These are phyloP conservation scores for Scheffersomyces stambukii DNA, from an alignment of 1,139 yeast genomes.

Conservation along the genomic window DNA sequence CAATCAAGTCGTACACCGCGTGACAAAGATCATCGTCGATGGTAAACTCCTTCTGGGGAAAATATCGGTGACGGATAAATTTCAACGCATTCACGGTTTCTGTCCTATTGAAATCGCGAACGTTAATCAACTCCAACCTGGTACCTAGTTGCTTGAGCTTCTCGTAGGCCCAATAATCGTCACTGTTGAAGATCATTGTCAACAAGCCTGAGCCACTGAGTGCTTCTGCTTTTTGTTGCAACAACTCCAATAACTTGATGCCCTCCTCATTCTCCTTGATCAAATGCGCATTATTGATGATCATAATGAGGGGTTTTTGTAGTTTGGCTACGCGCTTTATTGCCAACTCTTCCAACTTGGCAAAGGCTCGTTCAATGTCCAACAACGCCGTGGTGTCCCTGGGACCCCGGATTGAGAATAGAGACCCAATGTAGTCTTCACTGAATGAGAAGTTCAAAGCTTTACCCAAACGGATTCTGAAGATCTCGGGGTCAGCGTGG, in stretches of 20 bases:
- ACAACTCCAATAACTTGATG: constrained; percentile 61
- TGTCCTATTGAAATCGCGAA: constrained; percentile 56
- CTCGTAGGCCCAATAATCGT: constrained; percentile 86
- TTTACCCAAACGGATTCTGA: constrained; percentile 69
- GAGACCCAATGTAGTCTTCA: constrained; percentile 79
- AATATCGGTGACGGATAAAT: constrained; percentile 47
- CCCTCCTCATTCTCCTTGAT: constrained; percentile 75
- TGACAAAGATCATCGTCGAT: constrained; percentile 40
- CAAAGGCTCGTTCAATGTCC: constrained; percentile 80
- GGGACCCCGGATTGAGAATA: constrained; percentile 81
- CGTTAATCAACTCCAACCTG: constrained; percentile 66
- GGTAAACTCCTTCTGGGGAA: constrained; percentile 30
- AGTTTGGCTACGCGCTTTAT: constrained; percentile 36
- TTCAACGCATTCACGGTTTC: constrained; percentile 58
- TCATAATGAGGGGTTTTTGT: constrained; percentile 58
- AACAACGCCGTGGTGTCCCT: constrained; percentile 79
- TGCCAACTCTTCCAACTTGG: constrained; percentile 72
- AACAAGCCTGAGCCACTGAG: constrained; percentile 74
- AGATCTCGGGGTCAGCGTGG: constrained; percentile 82
- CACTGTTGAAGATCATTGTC: constrained; percentile 74
- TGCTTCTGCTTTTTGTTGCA: constrained; percentile 81
- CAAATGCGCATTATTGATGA: constrained; percentile 72
- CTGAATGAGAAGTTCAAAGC: constrained; percentile 71
- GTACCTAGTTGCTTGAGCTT: constrained; percentile 71
- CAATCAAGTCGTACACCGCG: constrained; percentile 64